These are phyloP conservation scores for Glaciozyma martinii DNA, from an alignment of 768 basidiomycete species.

Conservation along the genomic window DNA sequence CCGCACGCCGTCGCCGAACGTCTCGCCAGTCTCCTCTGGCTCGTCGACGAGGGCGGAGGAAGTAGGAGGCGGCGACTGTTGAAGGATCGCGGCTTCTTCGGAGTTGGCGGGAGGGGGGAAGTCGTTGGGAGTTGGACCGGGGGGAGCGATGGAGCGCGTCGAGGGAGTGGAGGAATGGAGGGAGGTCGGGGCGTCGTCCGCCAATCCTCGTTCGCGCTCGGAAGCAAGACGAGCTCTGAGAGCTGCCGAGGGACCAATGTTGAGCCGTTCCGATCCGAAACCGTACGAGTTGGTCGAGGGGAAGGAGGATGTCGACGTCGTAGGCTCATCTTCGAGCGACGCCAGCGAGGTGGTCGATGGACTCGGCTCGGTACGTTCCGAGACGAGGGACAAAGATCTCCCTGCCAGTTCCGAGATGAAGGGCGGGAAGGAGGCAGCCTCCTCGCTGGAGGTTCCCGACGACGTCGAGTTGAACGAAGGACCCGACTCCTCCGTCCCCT, in stretches of 20 bases:
- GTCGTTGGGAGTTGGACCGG: too few species aligned
- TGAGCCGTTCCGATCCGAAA: background rate
- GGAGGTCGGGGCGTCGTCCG: background rate
- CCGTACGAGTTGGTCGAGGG: background rate
- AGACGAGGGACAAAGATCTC: background rate
- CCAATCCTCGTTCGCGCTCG: background rate
- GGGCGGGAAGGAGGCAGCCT: background rate
- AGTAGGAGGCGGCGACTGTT: background rate
- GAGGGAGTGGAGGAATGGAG: too few species aligned
- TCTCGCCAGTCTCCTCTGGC: background rate
- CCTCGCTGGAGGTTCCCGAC: background rate
- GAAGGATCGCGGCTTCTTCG: background rate
- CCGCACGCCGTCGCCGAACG: conserved; percentile 16
- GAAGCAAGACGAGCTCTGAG: background rate
- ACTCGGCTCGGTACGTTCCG: background rate
- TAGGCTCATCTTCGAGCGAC: background rate
- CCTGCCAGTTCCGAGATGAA: background rate
- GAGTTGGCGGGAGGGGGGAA: too few species aligned
- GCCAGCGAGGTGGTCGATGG: background rate
- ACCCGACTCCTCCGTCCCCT: background rate
- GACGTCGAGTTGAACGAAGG: background rate
- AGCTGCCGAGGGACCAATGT: background rate
- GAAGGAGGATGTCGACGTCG: background rate
- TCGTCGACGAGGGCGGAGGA: background rate
- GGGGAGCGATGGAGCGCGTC: too few species aligned